Base-by-base conservation (phyloP, 768 basidiomycete genomes). In the Dentipellis fragilis region DNA sequence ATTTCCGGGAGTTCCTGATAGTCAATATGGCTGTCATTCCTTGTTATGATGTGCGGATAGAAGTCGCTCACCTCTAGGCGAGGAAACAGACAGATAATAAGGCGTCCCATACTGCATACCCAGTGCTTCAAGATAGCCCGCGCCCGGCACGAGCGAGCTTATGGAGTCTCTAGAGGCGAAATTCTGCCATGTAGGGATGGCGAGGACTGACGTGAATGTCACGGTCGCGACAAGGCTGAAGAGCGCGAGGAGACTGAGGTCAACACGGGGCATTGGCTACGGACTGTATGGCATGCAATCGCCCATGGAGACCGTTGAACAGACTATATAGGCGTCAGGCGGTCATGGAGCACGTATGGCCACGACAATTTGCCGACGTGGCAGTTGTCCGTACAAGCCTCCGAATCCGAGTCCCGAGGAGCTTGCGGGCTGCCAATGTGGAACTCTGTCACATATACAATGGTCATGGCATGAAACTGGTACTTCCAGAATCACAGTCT, bases 1-100 rank as follows among this genome's bases (percentile, higher is more conserved):
- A 57, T 81, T 78, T 39, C 79, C 78, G 8, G 74, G 69, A 37
- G 65, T 58, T 21, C 76, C 80, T 83, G 64, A 29, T 9, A n/a
- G n/a, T n/a, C n/a, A n/a, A 46, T 19, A 34, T 39, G 34, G 46
- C 7, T 45, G 45, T 49, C 7, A 47, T 45, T 11, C 10, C 42
- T 45, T 19, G 16, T 16, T 40, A 36, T 17, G 35, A 34, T 7
- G 38, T 12, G 39, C 36, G 29, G 39, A 47, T 12, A 45, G n/a
- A n/a, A 38, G 9, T 16, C 10, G 45, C 47, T 19, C 6, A 54
- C 54, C 54, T 49, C 10, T 12, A 17, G 54, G 45, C 4, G 45
- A 40, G 47, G 11, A 19, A 11, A n/a, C 12, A 29, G 54, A 29
- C 9, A 54, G 42, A 36, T 35, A 47, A 29, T 47, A 48, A 10